Evolutionary conservation across 352 stramenopile genomes (phyloP), one percentile per base, ranked within the genome.

Genomic region (Phytophthora cactorum): DNA sequence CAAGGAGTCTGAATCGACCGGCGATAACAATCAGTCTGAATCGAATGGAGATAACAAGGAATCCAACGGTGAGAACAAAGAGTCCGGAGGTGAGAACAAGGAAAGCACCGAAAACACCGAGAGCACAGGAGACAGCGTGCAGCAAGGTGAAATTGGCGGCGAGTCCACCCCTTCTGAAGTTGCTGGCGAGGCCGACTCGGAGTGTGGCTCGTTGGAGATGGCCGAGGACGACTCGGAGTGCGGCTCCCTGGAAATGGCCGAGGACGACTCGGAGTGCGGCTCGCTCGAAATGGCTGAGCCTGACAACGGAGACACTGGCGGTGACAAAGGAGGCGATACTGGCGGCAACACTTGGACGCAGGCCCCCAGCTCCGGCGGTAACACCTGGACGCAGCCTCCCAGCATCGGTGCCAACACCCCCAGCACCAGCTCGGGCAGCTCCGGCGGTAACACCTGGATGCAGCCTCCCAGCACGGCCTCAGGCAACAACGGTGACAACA

Each of bases 281-380:
- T 72, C 72, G 6, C 63, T 79, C 6, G 68, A 80, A n/a, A 59
- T 80, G 32, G 69, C 68, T 14, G 64, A 70, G 15, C 54, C 27
- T 36, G 52, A 50, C 8, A 36, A 54, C n/a, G 52, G 52, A 28
- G 8, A 44, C 27, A 51, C 38, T 3, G 44, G 17, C 28, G 47
- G 38, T 1, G 22, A 39, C 28, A 32, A 7, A 5, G 45, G 45
- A 7, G 17, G 11, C 1, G 47, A 38, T 12, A 31, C 25, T 6
- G 44, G 17, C 7, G 34, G 34, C 7, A 36, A 32, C 43, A 61
- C n/a, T 27, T 50, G 64, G 17, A 22, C 17, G 17, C 17, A 22
- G 17, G 17, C 17, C 17, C 17, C 17, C 17, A 22, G 17, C 17
- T 0, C 17, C 0, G 17, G 17, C 0, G 17, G 0, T 22, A 60